A percentile compares a stretch with the other conserved stretches of the same genome.
Evolutionary conservation across 176 grass and related monocot species (phyloP).

Genomic region (Oryza coarctata): DNA sequence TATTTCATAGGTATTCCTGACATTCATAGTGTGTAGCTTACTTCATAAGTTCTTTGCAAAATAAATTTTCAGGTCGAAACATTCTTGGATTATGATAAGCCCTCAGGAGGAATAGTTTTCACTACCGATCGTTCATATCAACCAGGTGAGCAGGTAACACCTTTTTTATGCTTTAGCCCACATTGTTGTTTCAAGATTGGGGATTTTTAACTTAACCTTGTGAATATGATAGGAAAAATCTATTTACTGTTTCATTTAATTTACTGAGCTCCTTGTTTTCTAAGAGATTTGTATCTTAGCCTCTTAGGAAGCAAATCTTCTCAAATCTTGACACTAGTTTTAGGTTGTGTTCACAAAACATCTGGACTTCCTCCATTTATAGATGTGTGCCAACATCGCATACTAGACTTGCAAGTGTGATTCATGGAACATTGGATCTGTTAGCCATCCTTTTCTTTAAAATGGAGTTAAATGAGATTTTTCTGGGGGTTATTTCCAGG

Average conservation of each 20-base stretch:
- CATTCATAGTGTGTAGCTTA: neutral
- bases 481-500: neutral
- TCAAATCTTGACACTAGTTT: neutral
- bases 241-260: neutral
- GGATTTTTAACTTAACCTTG: neutral
- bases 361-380: neutral
- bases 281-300: neutral
- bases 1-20: constrained; percentile 13
- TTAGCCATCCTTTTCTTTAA: neutral
- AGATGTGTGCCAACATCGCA: constrained; percentile 12
- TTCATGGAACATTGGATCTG: constrained; percentile 1
- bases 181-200: constrained; percentile 5
- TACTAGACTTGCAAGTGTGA: neutral
- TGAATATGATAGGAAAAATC: neutral
- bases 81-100: constrained; percentile 96
- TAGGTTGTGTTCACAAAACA: neutral
- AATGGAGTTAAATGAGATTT: neutral
- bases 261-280: neutral
- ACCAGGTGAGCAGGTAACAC: constrained; percentile 98
- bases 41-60: constrained; percentile 29
- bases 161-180: constrained; percentile 34
- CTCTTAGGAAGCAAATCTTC: neutral
- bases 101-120: constrained; percentile 88
- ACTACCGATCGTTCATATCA: constrained; percentile 81
- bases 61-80: constrained; percentile 76